A percentile compares a stretch with the other conserved stretches of the same genome.
Evolutionary conservation across 2,329 filamentous ascomycete genomes (phyloP).

Genomic region (Pseudogymnoascus sp.): DNA sequence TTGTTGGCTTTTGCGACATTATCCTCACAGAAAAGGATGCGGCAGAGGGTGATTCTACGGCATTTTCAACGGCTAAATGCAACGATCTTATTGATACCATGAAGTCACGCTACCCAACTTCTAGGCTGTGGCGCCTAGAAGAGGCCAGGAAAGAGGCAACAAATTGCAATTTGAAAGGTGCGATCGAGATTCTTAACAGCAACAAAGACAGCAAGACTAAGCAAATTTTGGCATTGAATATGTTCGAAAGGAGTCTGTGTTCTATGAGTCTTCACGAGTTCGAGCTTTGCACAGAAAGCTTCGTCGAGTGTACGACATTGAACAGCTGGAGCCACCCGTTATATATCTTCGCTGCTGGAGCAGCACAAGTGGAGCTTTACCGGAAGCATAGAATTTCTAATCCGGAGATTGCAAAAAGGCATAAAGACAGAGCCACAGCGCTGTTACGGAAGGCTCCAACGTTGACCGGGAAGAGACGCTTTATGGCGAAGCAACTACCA

Average conservation of each 20-base stretch:
- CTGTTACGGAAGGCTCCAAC: slow-evolving; percentile 64
- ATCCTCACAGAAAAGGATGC: slow-evolving; percentile 55
- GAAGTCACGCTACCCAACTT: slow-evolving; percentile 70
- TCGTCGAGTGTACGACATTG: slow-evolving; percentile 65
- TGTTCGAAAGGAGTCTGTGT: slow-evolving; percentile 75
- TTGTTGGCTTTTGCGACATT: slow-evolving; percentile 83
- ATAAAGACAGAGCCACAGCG: slow-evolving; percentile 59
- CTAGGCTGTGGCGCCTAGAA: slow-evolving; percentile 78
- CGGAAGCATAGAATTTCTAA: slow-evolving; percentile 45
- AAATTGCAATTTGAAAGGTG: slow-evolving; percentile 56
- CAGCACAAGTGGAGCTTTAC: slow-evolving; percentile 74
- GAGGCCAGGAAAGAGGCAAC: slow-evolving; percentile 70
- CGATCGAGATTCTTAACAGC: slow-evolving; percentile 55
- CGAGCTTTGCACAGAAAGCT: slow-evolving; percentile 62
- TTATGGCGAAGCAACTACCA: slow-evolving; percentile 83
- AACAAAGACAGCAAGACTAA: slow-evolving; percentile 65
- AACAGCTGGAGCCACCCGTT: slow-evolving; percentile 88
- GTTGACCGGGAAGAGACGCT: slow-evolving; percentile 73
- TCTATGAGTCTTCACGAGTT: slow-evolving; percentile 75
- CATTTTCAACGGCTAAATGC: slow-evolving; percentile 65
- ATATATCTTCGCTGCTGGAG: slow-evolving; percentile 82
- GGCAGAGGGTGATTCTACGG: slow-evolving; percentile 47
- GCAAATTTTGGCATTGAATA: slow-evolving; percentile 76
- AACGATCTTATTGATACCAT: slow-evolving; percentile 61
- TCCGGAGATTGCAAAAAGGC: slow-evolving; percentile 40